Evolutionary conservation across 768 basidiomycete genomes (phyloP).

Genomic region (Tricholoma sp.): DNA sequence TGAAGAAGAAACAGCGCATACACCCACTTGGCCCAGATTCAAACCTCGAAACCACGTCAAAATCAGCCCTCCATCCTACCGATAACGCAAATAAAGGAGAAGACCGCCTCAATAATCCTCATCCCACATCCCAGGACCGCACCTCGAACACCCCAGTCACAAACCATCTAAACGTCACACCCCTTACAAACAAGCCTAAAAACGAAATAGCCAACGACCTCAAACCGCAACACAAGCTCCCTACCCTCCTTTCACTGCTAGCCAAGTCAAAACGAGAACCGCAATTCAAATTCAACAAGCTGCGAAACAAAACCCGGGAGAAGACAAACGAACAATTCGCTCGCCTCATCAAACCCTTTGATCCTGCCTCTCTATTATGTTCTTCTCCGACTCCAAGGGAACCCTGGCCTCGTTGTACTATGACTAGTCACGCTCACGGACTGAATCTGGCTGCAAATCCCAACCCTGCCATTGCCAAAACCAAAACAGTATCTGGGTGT

Average conservation of each 20-base stretch:
- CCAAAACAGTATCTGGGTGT: not conserved
- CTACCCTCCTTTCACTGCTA: not conserved
- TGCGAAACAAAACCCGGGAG: not conserved
- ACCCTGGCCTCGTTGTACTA: not conserved
- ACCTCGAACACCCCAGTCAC: not conserved
- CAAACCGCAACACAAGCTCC: not conserved
- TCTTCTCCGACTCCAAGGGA: not conserved
- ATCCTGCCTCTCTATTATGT: not conserved
- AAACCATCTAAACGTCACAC: not conserved
- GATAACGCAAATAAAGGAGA: not conserved
- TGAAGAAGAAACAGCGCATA: conserved; percentile 8
- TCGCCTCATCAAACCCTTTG: not conserved
- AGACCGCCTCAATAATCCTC: not conserved
- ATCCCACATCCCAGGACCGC: not conserved
- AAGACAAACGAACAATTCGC: not conserved
- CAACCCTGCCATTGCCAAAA: not conserved
- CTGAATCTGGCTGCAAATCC: not conserved
- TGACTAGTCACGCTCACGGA: not conserved
- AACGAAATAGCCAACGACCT: not conserved
- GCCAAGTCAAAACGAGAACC: not conserved
- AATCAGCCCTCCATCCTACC: not conserved
- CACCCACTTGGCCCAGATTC: not conserved
- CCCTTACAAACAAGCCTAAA: too few species aligned
- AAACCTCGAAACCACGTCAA: not conserved
- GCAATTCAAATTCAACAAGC: not conserved